Base-by-base conservation (phyloP, 1,139 yeast species). In the Arxiozyma heterogenica region DNA sequence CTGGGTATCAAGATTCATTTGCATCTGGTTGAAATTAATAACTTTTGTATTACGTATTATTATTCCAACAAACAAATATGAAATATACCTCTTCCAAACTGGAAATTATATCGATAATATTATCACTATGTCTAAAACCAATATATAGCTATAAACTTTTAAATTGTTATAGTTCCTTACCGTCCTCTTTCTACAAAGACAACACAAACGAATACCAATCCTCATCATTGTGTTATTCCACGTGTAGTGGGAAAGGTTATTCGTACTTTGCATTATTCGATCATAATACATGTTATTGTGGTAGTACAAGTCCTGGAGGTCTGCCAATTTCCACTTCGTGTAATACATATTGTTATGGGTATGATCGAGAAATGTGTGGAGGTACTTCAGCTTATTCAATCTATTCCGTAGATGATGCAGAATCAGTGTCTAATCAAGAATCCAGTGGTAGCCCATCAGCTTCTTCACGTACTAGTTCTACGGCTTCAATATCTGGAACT, bases 281-380 rank as follows among this genome's bases (percentile, higher is more conserved):
- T 49, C 84, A 83, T 49, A 64, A 71, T 50, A 68, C 70, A 38
- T 83, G 88, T 65, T 79, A 74, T 63, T 83, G 88, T 67, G 80
- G 84, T 55, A 64, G 67, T 50, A 54, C 70, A 1, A 62, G 67
- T 48, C 86, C 86, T 12, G 56, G 55, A 38, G 42, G 44, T n/a
- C 41, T 47, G 15, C 18, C 60, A 1, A 55, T 72, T 15, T 72
- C 62, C 2, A 47, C 51, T 27, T 49, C 58, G 4, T 73, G 77
- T 60, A 54, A 63, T 49, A 53, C 65, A 1, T 39, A 55, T 25
- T 74, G 77, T 61, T 59, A 48, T 49, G 77, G 76, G n/a, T 73
- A 64, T 51, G 59, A 62, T 1, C 18, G 49, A 8, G 75, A 73
- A 54, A 62, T 59, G 61, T 74, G 77, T 61, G 77, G 78, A 57